Base-by-base conservation (phyloP, 2,329 filamentous ascomycete species). In the Trichoderma guizhouense region DNA sequence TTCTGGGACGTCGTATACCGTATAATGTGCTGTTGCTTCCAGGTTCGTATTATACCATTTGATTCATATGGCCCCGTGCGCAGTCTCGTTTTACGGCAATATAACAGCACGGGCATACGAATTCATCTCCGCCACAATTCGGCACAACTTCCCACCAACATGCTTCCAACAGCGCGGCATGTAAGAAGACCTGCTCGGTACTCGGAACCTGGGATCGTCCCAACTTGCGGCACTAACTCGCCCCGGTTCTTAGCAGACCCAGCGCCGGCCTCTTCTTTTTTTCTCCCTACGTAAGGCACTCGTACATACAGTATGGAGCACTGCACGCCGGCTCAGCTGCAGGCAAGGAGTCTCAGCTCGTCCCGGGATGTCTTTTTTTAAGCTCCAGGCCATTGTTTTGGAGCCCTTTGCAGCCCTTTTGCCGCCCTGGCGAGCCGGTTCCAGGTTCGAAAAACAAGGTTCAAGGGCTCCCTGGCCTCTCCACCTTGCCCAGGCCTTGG, bases 401-500 rank as follows among this genome's bases (percentile, higher is more conserved):
- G 43, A 51, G 43, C 9, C n/a, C n/a, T 51, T 51, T 51, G n/a
- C 9, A 51, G 43, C 43, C 43, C n/a, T 51, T 51, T 12, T 21
- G n/a, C n/a, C 43, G n/a, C 43, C 43, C 43, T 51, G 43, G 4
- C n/a, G 9, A 51, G 43, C 43, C n/a, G 61, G 55, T 18, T 34
- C 55, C 18, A 51, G 61, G 26, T 51, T 21, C 24, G 39, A 28
- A 30, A 30, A 47, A 51, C 63, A 51, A 30, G 63, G 30, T 66
- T 66, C 26, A 51, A 57, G 64, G 51, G 51, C 32, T 39, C 66
- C 66, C 66, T 24, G 8, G 32, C 53, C 64, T 67, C 64, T 67
- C 64, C 64, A 67, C 64, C 43, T 18, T 18, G 64, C 21, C 61
- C 21, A 39, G n/a, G 32, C 32, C 64, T 67, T 57, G 64, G 65